Percentiles rank a stretch among this genome's conserved stretches.
phyloP scores from a whole-genome alignment of 805 yeast genomes.

The Pichia membranifaciens region DNA sequence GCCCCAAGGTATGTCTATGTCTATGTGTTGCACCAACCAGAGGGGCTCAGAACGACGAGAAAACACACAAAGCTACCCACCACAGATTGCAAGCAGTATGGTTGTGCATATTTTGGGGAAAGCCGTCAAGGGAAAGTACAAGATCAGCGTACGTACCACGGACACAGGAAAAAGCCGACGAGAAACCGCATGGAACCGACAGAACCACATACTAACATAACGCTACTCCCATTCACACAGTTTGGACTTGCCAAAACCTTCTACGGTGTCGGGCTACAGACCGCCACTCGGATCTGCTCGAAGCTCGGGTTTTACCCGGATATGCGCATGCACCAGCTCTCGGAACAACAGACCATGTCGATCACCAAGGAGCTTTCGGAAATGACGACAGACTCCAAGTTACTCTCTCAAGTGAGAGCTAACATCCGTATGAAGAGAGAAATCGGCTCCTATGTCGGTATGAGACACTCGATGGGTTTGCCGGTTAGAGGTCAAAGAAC shows the following conservation, averaged over 20 bases:
- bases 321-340: constrained; percentile 90
- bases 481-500: constrained; percentile 91
- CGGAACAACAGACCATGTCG: constrained; percentile 81
- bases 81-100: constrained; percentile 25
- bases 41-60: no score
- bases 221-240: constrained; percentile 10
- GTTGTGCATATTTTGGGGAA: constrained; percentile 50
- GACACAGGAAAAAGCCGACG: no score
- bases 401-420: constrained; percentile 64
- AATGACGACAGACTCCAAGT: constrained; percentile 75
- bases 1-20: no score
- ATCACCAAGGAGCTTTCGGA: constrained; percentile 83
- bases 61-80: no score
- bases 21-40: no score
- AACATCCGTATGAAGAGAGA: constrained; percentile 74
- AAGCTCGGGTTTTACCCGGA: constrained; percentile 86
- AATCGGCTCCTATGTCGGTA: constrained; percentile 82
- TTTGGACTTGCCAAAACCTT: constrained; percentile 72
- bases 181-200: no score
- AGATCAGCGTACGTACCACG: constrained; percentile 26
- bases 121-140: constrained; percentile 39
- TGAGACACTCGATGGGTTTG: constrained; percentile 78
- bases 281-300: constrained; percentile 75
- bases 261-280: constrained; percentile 76
- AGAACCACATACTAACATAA: no score